Percentiles rank a stretch among this genome's conserved stretches.
Evolutionary conservation across 495 filamentous ascomycete genomes (phyloP).

Genomic region (Paragyromitra xinjiangensis): DNA sequence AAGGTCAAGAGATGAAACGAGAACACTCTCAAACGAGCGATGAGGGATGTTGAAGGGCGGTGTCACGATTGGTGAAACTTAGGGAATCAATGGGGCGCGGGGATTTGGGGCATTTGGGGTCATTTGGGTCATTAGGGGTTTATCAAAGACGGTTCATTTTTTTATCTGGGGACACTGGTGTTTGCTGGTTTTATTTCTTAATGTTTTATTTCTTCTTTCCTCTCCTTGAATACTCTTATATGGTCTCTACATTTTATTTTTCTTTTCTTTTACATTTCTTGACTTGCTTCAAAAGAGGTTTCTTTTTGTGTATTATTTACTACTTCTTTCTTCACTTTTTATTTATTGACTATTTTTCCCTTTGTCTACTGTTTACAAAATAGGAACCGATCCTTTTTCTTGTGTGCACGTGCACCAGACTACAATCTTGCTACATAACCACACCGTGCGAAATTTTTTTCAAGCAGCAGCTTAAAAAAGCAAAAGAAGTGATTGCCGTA

Average conservation of each 20-base stretch:
- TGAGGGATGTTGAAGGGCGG: constrained; percentile 36
- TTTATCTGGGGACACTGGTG: constrained; percentile 51
- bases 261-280: constrained; percentile 37
- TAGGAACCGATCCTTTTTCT: constrained; percentile 35
- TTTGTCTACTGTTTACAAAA: constrained; percentile 34
- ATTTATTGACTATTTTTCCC: constrained; percentile 24
- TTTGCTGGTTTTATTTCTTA: constrained; percentile 54
- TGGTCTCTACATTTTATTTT: constrained; percentile 17
- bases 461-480: constrained; percentile 36
- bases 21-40: constrained; percentile 56
- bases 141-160: constrained; percentile 57
- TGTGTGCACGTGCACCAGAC: constrained; percentile 2
- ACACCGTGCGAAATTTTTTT: constrained; percentile 9
- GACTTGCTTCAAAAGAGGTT: constrained; percentile 29
- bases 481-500: constrained; percentile 41
- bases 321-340: constrained; percentile 22
- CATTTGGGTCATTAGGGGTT: constrained; percentile 60
- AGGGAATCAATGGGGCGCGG: constrained; percentile 52
- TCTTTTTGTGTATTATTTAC: constrained; percentile 50
- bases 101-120: constrained; percentile 41
- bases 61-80: constrained; percentile 57
- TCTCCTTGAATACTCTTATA: constrained; percentile 39
- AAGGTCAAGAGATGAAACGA: constrained; percentile 52
- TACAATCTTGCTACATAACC: constrained; percentile 26
- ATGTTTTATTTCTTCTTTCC: constrained; percentile 41